Base-by-base conservation (phyloP, 129 eudicot species). In the Sambucus nigra region DNA sequence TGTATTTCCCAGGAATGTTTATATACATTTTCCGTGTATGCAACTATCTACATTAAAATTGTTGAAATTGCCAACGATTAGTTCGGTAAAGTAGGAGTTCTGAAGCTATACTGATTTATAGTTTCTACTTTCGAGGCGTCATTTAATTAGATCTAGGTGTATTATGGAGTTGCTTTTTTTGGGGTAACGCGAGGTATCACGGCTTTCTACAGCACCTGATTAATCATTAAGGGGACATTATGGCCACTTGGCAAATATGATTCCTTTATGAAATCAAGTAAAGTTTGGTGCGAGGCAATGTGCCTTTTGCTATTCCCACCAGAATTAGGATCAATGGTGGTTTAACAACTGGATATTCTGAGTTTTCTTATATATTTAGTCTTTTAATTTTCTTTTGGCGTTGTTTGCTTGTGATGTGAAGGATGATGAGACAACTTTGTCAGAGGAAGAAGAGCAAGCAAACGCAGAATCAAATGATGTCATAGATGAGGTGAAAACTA, bases 351-450 rank as follows among this genome's bases (percentile, higher is more conserved):
- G 16, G 20, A 49, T 6, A 24, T 41, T 40, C 51, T 12, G 59
- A 38, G 8, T 38, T 38, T 56, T 46, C 22, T 54, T 28, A 14
- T 19, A 19, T 6, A 52, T 24, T 50, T 57, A 15, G 17, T 10
- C 13, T 51, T 24, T 21, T 58, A 20, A 14, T 10, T 47, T 25
- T 61, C 15, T 21, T 22, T 25, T 50, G 7, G 59, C 7, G 7
- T 24, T 26, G 18, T 53, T 23, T 35, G 24, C 24, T 50, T 45
- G 60, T 53, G 27, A 39, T 62, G 6, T 64, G 47, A 66, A 92
- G 96, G 99, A 92, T 75, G 99, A 92, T 62, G 99, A 92, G 73
- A 72, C 99, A 28, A 86, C 99, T 19, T 77, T 92, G 63, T 51
- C 70, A 51, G 99, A 92, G 77, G 99, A 92, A 82, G 99, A 92